Conservation (phyloP, 2,329 filamentous ascomycete genomes). For the Colletotrichum shisoi region DNA sequence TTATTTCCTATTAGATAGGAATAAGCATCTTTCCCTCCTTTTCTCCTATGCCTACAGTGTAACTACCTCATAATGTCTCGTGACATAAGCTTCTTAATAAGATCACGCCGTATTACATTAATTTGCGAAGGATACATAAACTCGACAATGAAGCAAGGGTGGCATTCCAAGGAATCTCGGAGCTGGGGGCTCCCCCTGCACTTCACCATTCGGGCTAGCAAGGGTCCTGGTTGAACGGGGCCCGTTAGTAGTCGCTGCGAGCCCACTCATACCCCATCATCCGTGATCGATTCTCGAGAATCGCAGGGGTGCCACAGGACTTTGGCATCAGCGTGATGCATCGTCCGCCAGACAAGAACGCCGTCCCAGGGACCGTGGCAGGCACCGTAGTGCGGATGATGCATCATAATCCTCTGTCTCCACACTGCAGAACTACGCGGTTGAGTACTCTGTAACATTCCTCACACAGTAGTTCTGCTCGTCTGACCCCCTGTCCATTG, state of each 20-base stretch:
- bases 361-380: conserved; percentile 15
- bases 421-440: background rate
- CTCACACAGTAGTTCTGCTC: background rate
- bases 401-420: conserved; percentile 28
- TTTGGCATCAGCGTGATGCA: conserved; percentile 10
- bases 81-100: background rate
- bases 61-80: no score
- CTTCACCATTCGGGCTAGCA: conserved; percentile 31
- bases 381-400: conserved; percentile 24
- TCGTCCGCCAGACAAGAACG: conserved; percentile 9
- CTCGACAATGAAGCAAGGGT: conserved; percentile 21
- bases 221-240: conserved; percentile 3
- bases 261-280: conserved; percentile 5
- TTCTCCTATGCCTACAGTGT: no score
- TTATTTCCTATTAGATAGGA: no score
- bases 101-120: background rate
- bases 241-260: background rate
- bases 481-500: background rate
- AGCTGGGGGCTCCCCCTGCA: conserved; percentile 27
- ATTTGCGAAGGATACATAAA: background rate
- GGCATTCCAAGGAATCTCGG: conserved; percentile 22
- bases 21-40: no score
- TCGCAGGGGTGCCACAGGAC: conserved; percentile 28
- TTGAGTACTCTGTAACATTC: background rate
- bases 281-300: background rate